Evolutionary conservation across 768 basidiomycete species (phyloP).

Genomic region (Amanita fuliginea): DNA sequence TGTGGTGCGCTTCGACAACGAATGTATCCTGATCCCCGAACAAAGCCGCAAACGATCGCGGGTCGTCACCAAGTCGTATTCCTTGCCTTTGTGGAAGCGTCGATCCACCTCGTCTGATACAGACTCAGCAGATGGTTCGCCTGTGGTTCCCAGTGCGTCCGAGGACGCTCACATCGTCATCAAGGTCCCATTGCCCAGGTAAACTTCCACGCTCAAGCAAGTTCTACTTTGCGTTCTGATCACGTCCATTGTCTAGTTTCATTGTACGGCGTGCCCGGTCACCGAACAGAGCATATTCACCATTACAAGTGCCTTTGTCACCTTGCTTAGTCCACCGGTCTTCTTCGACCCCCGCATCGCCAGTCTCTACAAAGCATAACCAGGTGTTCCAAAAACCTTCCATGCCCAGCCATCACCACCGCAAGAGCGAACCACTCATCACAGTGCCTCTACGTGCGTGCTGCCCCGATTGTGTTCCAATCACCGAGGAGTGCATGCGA

Average conservation of each 20-base stretch:
- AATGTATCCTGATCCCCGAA: slow-evolving; percentile 71
- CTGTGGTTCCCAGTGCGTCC: slow-evolving; percentile 5
- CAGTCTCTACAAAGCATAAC: slow-evolving; percentile 6
- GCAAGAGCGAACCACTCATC: slow-evolving; percentile 22
- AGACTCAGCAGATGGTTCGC: slow-evolving; percentile 13
- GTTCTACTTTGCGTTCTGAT: too few relatives aligned
- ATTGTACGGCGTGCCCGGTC: slow-evolving; percentile 27
- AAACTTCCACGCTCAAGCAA: slow-evolving; percentile 15
- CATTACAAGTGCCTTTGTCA: slow-evolving; percentile 27
- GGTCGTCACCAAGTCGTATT: slow-evolving; percentile 53
- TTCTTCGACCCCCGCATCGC: slow-evolving; percentile 12
- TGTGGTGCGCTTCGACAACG: slow-evolving; percentile 59
- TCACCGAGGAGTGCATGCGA: slow-evolving; percentile 44
- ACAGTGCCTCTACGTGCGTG: slow-evolving; percentile 67
- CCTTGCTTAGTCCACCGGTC: slow-evolving; percentile 47
- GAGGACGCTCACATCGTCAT: slow-evolving; percentile 40
- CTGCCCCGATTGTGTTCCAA: slow-evolving; percentile 49
- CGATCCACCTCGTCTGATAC: slow-evolving; percentile 12
- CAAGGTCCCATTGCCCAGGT: slow-evolving; percentile 56
- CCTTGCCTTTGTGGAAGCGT: slow-evolving; percentile 53
- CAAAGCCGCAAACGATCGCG: slow-evolving; percentile 31
- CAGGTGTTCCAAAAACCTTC: slow-evolving; percentile 18
- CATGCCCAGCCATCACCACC: slow-evolving; percentile 23
- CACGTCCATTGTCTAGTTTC: slow-evolving; percentile 21
- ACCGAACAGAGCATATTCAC: slow-evolving; percentile 26